Evolutionary conservation across 2,329 filamentous ascomycete genomes (phyloP), one percentile per base, ranked within the genome.

Genomic region (Alternaria ethzedia): DNA sequence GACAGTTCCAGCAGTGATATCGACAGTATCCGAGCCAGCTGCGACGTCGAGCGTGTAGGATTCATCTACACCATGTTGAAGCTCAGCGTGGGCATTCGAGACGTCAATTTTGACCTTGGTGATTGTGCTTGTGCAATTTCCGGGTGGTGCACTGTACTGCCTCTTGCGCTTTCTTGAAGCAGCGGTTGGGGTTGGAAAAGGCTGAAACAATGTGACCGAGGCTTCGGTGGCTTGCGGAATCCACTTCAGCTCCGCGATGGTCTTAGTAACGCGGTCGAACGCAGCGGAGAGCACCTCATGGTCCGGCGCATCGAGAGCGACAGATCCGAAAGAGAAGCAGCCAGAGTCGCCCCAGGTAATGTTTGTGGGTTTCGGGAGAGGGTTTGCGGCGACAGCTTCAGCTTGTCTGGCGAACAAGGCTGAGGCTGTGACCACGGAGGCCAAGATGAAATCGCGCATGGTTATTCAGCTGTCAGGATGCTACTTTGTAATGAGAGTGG

Each of bases 21-120:
- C 70, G 59, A 87, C 76, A 5, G 74, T 75, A 32, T 76, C 72
- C 3, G 84, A 83, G 20, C 71, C 73, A 6, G 77, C 66, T 1
- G 73, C 66, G 41, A 86, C 80, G 17, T 82, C 77, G 20, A 87
- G 68, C 0, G 82, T 85, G 72, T 87, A 87, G n/a, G 85, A 86
- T 69, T 87, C 86, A 60, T 87, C 84, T 21, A 87, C 85, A 4
- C 84, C 86, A 66, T 87, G 85, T 70, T 87, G 82, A 28, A 88
- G 77, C 61, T 84, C 80, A 5, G 83, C 85, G 12, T 80, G 65
- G 45, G 72, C 72, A 68, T 88, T 78, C 7, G 79, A 66, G 25
- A 88, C 76, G 7, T 82, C 75, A 47, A 88, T 76, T 25, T 83
- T 78, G 41, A 88, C 77, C 12, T 75, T 76, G 5, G 68, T 80